phyloP scores from a whole-genome alignment of 805 yeast species.

The Lipomyces spencermartinsiae region DNA sequence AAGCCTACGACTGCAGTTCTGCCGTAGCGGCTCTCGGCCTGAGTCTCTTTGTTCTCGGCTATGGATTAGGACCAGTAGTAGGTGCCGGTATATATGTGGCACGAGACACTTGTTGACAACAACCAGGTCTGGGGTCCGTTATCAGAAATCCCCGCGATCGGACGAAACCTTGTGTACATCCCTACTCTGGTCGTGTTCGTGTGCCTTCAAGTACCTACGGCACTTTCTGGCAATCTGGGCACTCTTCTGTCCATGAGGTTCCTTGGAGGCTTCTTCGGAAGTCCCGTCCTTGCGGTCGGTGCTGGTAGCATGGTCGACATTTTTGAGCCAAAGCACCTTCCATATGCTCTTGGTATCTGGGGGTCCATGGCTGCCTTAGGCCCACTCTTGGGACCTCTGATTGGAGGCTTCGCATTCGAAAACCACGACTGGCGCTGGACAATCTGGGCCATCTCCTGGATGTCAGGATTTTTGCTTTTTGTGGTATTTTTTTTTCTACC shows the following conservation, averaged over 20 bases:
- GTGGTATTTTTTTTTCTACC: slow-evolving; percentile 54
- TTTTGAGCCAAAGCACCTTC: slow-evolving; percentile 50
- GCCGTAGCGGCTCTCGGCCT: slow-evolving; percentile 34
- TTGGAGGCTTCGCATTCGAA: slow-evolving; percentile 57
- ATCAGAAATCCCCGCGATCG: slow-evolving; percentile 60
- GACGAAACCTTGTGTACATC: slow-evolving; percentile 60
- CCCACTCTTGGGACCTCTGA: slow-evolving; percentile 61
- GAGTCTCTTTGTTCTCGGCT: slow-evolving; percentile 61
- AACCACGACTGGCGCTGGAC: slow-evolving; percentile 57
- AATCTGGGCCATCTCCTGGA: slow-evolving; percentile 43
- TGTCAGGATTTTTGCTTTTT: slow-evolving; percentile 50
- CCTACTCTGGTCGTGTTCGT: slow-evolving; percentile 55
- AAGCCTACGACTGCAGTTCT: too few species aligned
- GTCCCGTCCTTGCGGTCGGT: slow-evolving; percentile 65
- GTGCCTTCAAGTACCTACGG: slow-evolving; percentile 62
- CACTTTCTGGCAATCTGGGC: slow-evolving; percentile 56
- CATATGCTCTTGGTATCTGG: slow-evolving; percentile 61
- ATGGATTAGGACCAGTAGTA: too few species aligned
- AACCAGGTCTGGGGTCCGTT: too few species aligned
- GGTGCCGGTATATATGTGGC: too few species aligned
- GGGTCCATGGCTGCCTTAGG: slow-evolving; percentile 59
- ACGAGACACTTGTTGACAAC: too few species aligned
- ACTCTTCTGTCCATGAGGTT: slow-evolving; percentile 58
- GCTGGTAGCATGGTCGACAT: slow-evolving; percentile 64
- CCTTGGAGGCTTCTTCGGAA: slow-evolving; percentile 61